A percentile compares a stretch with the other conserved stretches of the same genome.
Conservation (phyloP, 139 green algal species). For the Pseudopediastrum boryanum region DNA sequence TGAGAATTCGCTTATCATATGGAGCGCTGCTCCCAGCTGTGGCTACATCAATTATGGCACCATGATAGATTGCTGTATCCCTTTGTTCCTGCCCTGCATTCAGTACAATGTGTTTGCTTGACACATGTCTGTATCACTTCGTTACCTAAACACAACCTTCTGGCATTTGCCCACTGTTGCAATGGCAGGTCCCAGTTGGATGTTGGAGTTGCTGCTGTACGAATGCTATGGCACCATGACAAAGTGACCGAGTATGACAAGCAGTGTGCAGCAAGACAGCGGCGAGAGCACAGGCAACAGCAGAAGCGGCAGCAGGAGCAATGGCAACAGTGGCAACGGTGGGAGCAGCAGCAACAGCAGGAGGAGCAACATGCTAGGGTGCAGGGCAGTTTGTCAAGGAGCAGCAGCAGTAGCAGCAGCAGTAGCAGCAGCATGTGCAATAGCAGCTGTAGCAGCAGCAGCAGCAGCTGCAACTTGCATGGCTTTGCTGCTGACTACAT, state of each 20-base stretch:
- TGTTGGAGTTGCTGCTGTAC: background rate
- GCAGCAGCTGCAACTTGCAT: background rate
- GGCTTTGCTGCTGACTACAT: no score
- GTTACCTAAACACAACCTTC: no score
- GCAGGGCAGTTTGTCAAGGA: slow-evolving; percentile 14
- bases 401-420: background rate
- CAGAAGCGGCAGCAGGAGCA: background rate
- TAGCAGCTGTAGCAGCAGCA: background rate
- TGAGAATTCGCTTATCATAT: no score
- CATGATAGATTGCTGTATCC: no score
- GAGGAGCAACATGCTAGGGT: background rate
- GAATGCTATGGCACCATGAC: slow-evolving; percentile 17
- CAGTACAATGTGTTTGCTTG: no score
- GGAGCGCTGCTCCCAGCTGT: no score
- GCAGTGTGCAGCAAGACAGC: slow-evolving; percentile 1
- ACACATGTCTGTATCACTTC: no score
- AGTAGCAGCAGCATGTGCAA: background rate
- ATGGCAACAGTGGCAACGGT: background rate
- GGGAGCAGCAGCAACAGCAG: background rate
- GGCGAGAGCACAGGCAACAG: background rate
- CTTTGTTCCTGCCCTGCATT: no score
- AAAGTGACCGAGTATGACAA: slow-evolving; percentile 6
- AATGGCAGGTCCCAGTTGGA: slow-evolving; percentile 3
- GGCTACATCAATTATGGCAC: no score
- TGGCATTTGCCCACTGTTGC: no score